Percentiles rank a stretch among this genome's conserved stretches.
Evolutionary conservation across 768 basidiomycete species (phyloP).

Genomic region (Vishniacozyma victoriae): DNA sequence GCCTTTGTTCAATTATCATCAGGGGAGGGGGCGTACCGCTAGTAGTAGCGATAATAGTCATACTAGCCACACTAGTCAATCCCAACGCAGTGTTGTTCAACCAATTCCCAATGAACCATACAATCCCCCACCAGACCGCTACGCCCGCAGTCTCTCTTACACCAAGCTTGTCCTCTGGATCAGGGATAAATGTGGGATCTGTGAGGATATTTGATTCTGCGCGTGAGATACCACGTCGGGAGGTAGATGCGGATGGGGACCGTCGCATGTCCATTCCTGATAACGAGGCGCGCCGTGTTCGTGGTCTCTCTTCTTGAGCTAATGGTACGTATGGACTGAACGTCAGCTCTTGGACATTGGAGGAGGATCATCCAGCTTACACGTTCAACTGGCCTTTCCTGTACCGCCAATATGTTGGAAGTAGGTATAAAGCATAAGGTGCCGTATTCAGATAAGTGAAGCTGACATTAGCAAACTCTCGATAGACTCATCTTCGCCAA

Average conservation of each 20-base stretch:
- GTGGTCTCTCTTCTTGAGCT: too few relatives aligned
- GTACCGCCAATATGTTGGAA: slow-evolving; percentile 56
- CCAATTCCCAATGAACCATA: slow-evolving; percentile 96
- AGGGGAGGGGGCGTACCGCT: slow-evolving; percentile 62
- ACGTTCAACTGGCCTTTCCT: too few relatives aligned
- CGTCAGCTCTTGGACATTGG: too few relatives aligned
- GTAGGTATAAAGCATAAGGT: slow-evolving; percentile 75
- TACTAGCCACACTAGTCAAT: slow-evolving; percentile 88
- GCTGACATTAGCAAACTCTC: too few relatives aligned
- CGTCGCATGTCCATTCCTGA: background rate
- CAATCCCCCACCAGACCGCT: slow-evolving; percentile 71
- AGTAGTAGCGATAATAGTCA: slow-evolving; percentile 80
- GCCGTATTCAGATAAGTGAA: slow-evolving; percentile 88
- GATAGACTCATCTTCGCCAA: too few relatives aligned
- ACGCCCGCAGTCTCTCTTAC: slow-evolving; percentile 67
- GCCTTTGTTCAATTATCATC: background rate
- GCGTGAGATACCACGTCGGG: background rate
- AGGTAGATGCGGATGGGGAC: slow-evolving; percentile 1
- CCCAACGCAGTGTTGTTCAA: slow-evolving; percentile 72
- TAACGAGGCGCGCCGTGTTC: too few relatives aligned
- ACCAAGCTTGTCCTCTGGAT: too few relatives aligned
- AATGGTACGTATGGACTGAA: too few relatives aligned
- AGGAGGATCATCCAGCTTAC: too few relatives aligned
- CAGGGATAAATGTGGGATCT: too few relatives aligned
- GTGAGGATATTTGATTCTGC: background rate